Base-by-base conservation (phyloP, 768 basidiomycete genomes). In the Leucocoprinus sp. region DNA sequence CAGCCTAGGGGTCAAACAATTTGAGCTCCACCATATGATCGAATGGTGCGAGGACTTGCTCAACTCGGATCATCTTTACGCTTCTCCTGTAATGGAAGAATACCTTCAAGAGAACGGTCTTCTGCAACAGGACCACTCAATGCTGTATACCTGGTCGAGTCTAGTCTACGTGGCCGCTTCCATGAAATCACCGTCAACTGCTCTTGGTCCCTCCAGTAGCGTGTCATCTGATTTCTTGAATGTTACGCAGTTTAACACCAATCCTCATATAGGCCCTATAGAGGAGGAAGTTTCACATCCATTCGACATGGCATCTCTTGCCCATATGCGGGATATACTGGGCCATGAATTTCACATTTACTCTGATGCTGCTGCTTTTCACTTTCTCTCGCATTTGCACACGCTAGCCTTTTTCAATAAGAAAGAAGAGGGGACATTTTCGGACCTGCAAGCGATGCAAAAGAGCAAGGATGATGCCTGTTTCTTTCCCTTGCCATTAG, bases 81-180 rank as follows among this genome's bases (percentile, higher is more conserved):
- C 67, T 33, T 84, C 80, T 5, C 60, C 61, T 23, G 60, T 66
- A 14, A 63, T 77, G 28, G 64, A 64, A 27, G 78, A 82, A 48
- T 83, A 75, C 55, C 62, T 76, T 33, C 64, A 70, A 24, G 75
- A 77, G 50, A 80, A 74, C 48, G 52, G 57, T 23, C 54, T 71
- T 8, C 48, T 56, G n/a, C 59, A 64, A 5, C 57, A 64, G 5
- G 64, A 68, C 19, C 65, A 72, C 39, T 67, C 68, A 12, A 63
- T 84, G 26, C 67, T 84, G 60, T 89, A 82, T 61, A 75, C 82
- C 48, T 83, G 80, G 76, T 69, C 79, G 2, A 74, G 71, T 47
- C 65, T 90, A 28, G 65, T 74, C 31, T 87, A 81, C 56, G 65
- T 84, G 11, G 64, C 75, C 8, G 74, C 82, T 19, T 62, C 74